Percentiles rank a stretch among this genome's conserved stretches.
phyloP scores from a whole-genome alignment of 805 yeast genomes.

The Candida arabinofermentans region DNA sequence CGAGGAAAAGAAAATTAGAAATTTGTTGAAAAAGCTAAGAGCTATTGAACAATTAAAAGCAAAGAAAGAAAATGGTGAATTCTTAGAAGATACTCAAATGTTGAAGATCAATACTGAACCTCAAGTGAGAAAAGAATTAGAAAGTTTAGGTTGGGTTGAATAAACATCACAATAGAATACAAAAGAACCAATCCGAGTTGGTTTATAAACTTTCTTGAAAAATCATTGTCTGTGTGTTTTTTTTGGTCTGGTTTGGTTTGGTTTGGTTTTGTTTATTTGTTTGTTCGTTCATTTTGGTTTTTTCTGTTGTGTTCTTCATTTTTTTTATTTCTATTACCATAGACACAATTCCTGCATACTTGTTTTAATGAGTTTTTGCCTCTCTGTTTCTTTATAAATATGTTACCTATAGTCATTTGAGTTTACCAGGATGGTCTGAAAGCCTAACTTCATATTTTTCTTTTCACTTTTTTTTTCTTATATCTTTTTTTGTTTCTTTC shows the following conservation, averaged over 20 bases:
- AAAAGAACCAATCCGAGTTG: too few species aligned
- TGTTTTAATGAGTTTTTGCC: not conserved
- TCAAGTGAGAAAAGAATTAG: slow-evolving; percentile 71
- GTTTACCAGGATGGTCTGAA: too few species aligned
- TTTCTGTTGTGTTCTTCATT: not conserved
- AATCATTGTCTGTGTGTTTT: not conserved
- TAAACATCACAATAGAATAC: too few species aligned
- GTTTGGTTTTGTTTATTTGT: not conserved
- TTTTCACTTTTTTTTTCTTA: not conserved
- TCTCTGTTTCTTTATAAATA: not conserved
- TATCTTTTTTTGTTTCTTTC: not conserved
- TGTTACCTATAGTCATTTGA: slow-evolving; percentile 1
- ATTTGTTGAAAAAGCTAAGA: slow-evolving; percentile 85
- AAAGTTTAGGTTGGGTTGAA: slow-evolving; percentile 59
- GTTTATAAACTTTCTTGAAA: too few species aligned
- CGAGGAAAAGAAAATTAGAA: slow-evolving; percentile 90
- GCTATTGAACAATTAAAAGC: slow-evolving; percentile 90
- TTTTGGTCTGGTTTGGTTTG: not conserved
- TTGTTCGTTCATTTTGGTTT: not conserved
- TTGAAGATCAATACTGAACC: slow-evolving; percentile 85
- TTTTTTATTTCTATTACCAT: not conserved
- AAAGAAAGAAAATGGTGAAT: slow-evolving; percentile 79
- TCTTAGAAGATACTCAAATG: slow-evolving; percentile 88
- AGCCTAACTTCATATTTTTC: too few species aligned
- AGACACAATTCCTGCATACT: not conserved